Evolutionary conservation across 106 monocot species (phyloP), one percentile per base, ranked within the genome.

Genomic region (Iris macrosiphon): DNA sequence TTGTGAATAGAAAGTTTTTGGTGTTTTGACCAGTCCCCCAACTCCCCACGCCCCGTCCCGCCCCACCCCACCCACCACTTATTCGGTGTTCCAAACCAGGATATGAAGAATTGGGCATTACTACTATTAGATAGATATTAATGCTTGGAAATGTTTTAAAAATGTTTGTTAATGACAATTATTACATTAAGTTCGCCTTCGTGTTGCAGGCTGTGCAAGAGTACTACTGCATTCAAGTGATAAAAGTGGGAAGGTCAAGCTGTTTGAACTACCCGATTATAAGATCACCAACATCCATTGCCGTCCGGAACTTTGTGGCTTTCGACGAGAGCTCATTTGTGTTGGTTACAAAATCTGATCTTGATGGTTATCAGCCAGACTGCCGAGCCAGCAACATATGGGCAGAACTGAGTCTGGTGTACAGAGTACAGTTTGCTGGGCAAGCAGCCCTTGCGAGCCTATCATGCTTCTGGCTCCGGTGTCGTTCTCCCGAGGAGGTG

Each of bases 171-270:
- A n/a, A n/a, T n/a, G n/a, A n/a, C n/a, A n/a, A n/a, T n/a, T n/a
- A n/a, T n/a, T n/a, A n/a, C n/a, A n/a, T n/a, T n/a, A n/a, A n/a
- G n/a, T n/a, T n/a, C n/a, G n/a, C n/a, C n/a, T n/a, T n/a, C n/a
- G n/a, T n/a, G n/a, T 30, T 52, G 47, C 73, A 95, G 94, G 94
- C 89, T 62, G 89, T 95, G 22, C 68, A 82, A 57, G 72, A 85
- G 13, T 95, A 79, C 76, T 85, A 88, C 65, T 52, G 40, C 24
- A 73, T 76, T 13, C 54, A 65, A 39, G 73, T 81, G 25, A 68
- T 64, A 55, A 74, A 65, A 64, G 52, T 39, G 1, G 62, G 62
- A 41, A 65, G 49, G 2, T 35, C 68, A 7, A 54, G 28, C 38
- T 71, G 38, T 55, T 52, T 72, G 14, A 62, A 68, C 31, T 59